These are phyloP conservation scores for Amanita rubescens DNA, from an alignment of 768 basidiomycete species.

Conservation along the genomic window DNA sequence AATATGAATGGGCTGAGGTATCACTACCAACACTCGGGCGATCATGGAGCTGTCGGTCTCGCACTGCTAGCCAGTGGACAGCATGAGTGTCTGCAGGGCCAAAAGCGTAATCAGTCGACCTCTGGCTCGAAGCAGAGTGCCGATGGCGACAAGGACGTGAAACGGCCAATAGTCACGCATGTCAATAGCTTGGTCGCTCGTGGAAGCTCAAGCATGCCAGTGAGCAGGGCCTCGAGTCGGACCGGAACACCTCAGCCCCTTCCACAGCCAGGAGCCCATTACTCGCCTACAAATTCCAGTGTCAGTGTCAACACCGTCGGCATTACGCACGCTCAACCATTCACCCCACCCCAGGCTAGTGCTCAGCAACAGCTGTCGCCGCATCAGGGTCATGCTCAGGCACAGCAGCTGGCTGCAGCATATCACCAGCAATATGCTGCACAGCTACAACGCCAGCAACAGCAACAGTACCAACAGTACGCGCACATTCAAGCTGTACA, in stretches of 20 bases:
- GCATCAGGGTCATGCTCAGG: conserved; percentile 28
- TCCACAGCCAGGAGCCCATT: conserved; percentile 5
- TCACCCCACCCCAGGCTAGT: conserved; percentile 6
- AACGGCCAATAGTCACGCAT: neutral
- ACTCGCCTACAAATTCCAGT: neutral
- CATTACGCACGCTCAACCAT: conserved; percentile 8
- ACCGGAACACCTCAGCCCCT: conserved; percentile 28
- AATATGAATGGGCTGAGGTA: conserved; percentile 98
- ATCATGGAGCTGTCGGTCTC: conserved; percentile 87
- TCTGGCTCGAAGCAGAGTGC: conserved; percentile 6
- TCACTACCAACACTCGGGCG: conserved; percentile 95
- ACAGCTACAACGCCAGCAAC: conserved; percentile 1
- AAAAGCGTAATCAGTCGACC: conserved; percentile 13
- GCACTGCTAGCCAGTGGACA: conserved; percentile 73
- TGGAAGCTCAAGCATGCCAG: conserved; percentile 28
- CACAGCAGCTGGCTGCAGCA: conserved; percentile 15
- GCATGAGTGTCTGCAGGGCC: conserved; percentile 35
- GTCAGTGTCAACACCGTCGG: neutral
- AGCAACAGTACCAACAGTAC: conserved; percentile 27
- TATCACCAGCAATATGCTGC: conserved; percentile 18
- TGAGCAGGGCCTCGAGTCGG: conserved; percentile 28
- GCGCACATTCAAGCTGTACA: conserved; percentile 27
- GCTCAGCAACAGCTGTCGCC: conserved; percentile 6
- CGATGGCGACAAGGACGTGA: conserved; percentile 6
- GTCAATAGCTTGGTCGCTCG: conserved; percentile 7